A percentile compares a stretch with the other conserved stretches of the same genome.
Conservation (phyloP, 108 stramenopile species). For the Cyclotella kingstonii region DNA sequence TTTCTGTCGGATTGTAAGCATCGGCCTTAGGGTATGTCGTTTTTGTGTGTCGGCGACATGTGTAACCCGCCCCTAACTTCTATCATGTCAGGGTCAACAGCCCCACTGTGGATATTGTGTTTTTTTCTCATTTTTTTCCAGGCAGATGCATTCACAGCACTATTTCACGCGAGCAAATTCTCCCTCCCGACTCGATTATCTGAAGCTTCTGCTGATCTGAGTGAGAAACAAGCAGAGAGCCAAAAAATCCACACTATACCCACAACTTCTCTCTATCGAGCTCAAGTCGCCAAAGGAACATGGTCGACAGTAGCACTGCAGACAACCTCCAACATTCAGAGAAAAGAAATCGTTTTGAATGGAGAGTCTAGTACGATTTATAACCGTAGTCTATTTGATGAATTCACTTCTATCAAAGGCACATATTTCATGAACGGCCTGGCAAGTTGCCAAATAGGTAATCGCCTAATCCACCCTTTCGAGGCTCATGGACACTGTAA, state of each 20-base stretch:
- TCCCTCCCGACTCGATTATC: no score
- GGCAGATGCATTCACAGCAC: no score
- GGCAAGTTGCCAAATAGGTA: conserved; percentile 4
- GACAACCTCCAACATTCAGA: not conserved
- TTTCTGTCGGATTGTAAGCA: no score
- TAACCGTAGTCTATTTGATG: not conserved
- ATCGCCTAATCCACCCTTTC: conserved; percentile 7
- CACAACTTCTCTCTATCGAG: not conserved
- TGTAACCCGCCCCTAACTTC: no score
- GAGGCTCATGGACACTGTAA: conserved; percentile 12
- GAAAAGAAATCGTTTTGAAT: not conserved
- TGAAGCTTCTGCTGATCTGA: no score
- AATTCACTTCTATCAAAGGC: conserved; percentile 4
- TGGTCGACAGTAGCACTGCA: conserved; percentile 13
- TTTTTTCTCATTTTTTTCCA: no score
- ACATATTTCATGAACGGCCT: conserved; percentile 14
- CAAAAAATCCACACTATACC: not conserved
- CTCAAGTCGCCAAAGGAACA: not conserved
- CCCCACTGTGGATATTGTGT: no score
- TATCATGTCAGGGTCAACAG: no score
- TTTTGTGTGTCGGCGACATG: no score
- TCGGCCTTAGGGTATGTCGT: no score
- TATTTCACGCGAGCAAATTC: no score
- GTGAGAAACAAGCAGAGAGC: not conserved
- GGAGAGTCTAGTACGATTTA: conserved; percentile 4